Conservation (phyloP, 495 filamentous ascomycete species). For the Cercophora newfieldiana region DNA sequence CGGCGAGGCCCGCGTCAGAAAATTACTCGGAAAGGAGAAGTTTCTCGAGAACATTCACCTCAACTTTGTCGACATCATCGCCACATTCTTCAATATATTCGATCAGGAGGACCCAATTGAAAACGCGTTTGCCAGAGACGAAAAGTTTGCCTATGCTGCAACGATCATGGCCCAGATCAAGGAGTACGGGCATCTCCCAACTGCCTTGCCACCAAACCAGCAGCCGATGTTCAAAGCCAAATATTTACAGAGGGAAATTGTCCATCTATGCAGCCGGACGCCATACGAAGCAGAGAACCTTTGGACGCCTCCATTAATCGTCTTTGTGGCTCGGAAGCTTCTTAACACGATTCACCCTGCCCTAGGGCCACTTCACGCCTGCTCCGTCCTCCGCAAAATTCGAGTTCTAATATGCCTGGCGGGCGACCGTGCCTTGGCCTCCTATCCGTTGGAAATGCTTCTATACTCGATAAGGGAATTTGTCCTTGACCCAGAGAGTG, state of each 20-base stretch:
- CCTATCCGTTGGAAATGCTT: slow-evolving; percentile 91
- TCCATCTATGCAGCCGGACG: slow-evolving; percentile 71
- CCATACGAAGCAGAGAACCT: slow-evolving; percentile 62
- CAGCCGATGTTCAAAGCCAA: slow-evolving; percentile 83
- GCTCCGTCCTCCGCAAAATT: slow-evolving; percentile 82
- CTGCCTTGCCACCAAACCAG: slow-evolving; percentile 66
- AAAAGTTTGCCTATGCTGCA: slow-evolving; percentile 57
- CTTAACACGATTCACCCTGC: slow-evolving; percentile 83
- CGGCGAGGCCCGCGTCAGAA: slow-evolving; percentile 68
- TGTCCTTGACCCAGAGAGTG: slow-evolving; percentile 77
- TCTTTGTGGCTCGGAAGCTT: slow-evolving; percentile 73
- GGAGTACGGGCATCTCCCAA: slow-evolving; percentile 58
- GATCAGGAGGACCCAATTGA: slow-evolving; percentile 67
- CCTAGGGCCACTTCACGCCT: slow-evolving; percentile 81
- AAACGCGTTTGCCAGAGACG: slow-evolving; percentile 66
- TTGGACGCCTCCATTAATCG: slow-evolving; percentile 75
- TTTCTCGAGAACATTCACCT: slow-evolving; percentile 61
- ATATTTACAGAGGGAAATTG: slow-evolving; percentile 69
- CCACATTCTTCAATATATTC: slow-evolving; percentile 74
- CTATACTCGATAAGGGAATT: slow-evolving; percentile 78
- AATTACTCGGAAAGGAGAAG: slow-evolving; percentile 62
- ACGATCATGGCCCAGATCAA: slow-evolving; percentile 68
- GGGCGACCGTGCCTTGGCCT: slow-evolving; percentile 64
- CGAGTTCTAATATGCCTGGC: slow-evolving; percentile 78
- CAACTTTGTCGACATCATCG: slow-evolving; percentile 75